These are phyloP conservation scores for Phytophthora europaea DNA, from an alignment of 352 stramenopile species.

Conservation along the genomic window DNA sequence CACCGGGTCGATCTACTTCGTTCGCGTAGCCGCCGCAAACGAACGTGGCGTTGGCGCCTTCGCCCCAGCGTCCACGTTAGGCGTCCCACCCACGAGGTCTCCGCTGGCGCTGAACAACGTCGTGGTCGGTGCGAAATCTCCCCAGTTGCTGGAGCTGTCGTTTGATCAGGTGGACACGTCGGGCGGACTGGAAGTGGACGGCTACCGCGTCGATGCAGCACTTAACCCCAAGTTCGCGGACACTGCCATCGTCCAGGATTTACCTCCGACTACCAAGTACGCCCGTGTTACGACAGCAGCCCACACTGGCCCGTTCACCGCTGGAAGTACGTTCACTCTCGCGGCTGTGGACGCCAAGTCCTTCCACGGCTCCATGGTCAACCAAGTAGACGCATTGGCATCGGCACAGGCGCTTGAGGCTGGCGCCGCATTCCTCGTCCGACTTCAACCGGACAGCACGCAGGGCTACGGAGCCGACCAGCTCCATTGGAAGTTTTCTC, in stretches of 20 bases:
- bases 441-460: slow-evolving; percentile 46
- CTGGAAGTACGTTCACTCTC: slow-evolving; percentile 74
- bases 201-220: slow-evolving; percentile 63
- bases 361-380: slow-evolving; percentile 59
- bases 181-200: slow-evolving; percentile 62
- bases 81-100: slow-evolving; percentile 54
- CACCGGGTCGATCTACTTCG: slow-evolving; percentile 76
- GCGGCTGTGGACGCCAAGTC: slow-evolving; percentile 54
- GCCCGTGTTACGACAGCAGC: slow-evolving; percentile 77
- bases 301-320: slow-evolving; percentile 70
- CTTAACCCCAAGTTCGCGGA: slow-evolving; percentile 24
- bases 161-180: slow-evolving; percentile 74
- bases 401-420: slow-evolving; percentile 43
- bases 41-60: slow-evolving; percentile 86
- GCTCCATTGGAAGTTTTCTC: slow-evolving; percentile 53
- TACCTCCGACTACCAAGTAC: slow-evolving; percentile 52
- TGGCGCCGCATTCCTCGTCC: slow-evolving; percentile 57
- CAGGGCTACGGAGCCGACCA: slow-evolving; percentile 49
- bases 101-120: slow-evolving; percentile 66
- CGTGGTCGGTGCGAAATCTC: slow-evolving; percentile 40
- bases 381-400: slow-evolving; percentile 60
- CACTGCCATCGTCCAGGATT: slow-evolving; percentile 15
- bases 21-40: slow-evolving; percentile 86
- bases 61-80: slow-evolving; percentile 15
- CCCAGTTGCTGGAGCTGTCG: slow-evolving; percentile 53